phyloP scores from a whole-genome alignment of 1,284 basidiomycete species.

The Golubevia sp. region DNA sequence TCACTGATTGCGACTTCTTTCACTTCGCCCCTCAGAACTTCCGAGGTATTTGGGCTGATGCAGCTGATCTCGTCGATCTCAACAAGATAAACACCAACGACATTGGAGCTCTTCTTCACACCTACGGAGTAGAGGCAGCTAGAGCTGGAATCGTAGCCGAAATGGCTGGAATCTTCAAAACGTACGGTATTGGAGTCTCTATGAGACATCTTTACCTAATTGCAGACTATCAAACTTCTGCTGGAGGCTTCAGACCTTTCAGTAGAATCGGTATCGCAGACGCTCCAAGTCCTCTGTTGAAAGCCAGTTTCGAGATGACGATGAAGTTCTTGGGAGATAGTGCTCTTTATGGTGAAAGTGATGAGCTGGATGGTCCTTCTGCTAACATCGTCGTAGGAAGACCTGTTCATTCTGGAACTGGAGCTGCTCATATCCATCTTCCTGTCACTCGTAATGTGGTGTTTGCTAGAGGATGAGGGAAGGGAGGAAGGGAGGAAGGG shows the following conservation, averaged over 20 bases:
- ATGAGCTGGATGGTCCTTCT: slow-evolving; percentile 84
- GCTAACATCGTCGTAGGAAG: slow-evolving; percentile 80
- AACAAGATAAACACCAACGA: slow-evolving; percentile 91
- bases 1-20: not conserved
- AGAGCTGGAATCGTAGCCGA: slow-evolving; percentile 68
- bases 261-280: slow-evolving; percentile 92
- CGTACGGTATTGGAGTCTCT: slow-evolving; percentile 96
- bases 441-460: slow-evolving; percentile 16
- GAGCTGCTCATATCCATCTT: slow-evolving; percentile 38
- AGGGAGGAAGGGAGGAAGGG: too few relatives aligned
- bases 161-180: slow-evolving; percentile 89
- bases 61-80: slow-evolving; percentile 77
- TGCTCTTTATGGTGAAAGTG: slow-evolving; percentile 90
- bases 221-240: slow-evolving; percentile 97
- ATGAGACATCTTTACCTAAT: slow-evolving; percentile 93
- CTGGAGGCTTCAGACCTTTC: slow-evolving; percentile 96
- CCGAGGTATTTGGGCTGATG: slow-evolving; percentile 85
- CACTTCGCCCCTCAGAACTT: slow-evolving; percentile 68
- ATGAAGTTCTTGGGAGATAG: slow-evolving; percentile 94
- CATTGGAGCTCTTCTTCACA: slow-evolving; percentile 85
- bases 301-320: slow-evolving; percentile 97
- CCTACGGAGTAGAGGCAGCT: slow-evolving; percentile 71
- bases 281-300: slow-evolving; percentile 88
- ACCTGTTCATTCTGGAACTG: slow-evolving; percentile 48
- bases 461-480: too few relatives aligned